phyloP scores from a whole-genome alignment of 495 filamentous ascomycete species.

The Sabuloglossum arenarium region DNA sequence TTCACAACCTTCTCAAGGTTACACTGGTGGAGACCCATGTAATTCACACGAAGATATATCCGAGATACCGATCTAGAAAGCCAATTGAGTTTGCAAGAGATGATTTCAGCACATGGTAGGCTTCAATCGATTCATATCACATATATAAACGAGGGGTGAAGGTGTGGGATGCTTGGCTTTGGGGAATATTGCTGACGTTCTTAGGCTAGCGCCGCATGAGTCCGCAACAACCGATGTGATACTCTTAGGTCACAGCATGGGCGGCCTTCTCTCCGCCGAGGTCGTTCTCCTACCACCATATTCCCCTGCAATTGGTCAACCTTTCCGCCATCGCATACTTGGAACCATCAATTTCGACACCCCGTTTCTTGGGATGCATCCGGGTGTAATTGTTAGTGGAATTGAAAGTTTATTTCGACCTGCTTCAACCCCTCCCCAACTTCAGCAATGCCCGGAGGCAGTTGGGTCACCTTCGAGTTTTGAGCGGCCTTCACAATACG shows the following conservation, averaged over 20 bases:
- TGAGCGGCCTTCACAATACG: neutral
- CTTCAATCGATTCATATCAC: neutral
- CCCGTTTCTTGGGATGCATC: slow-evolving; percentile 76
- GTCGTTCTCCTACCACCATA: slow-evolving; percentile 38
- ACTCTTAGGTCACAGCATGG: slow-evolving; percentile 78
- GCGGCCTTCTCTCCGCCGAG: slow-evolving; percentile 66
- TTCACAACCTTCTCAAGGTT: slow-evolving; percentile 56
- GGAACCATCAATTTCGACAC: slow-evolving; percentile 74
- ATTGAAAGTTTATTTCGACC: slow-evolving; percentile 55
- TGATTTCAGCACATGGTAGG: slow-evolving; percentile 63
- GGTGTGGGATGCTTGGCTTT: neutral
- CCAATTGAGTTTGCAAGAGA: slow-evolving; percentile 51
- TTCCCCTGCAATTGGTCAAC: slow-evolving; percentile 11
- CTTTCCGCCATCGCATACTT: slow-evolving; percentile 55
- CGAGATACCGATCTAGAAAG: slow-evolving; percentile 67
- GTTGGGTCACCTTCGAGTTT: neutral
- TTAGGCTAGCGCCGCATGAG: slow-evolving; percentile 58
- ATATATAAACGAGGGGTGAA: neutral
- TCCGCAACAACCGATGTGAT: slow-evolving; percentile 55
- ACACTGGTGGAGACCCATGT: slow-evolving; percentile 49
- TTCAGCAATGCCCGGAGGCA: slow-evolving; percentile 1
- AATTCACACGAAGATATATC: slow-evolving; percentile 82
- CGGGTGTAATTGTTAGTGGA: slow-evolving; percentile 62
- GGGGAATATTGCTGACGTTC: neutral
- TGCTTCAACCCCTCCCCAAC: slow-evolving; percentile 20